phyloP scores from a whole-genome alignment of 2,329 filamentous ascomycete genomes.

The Ophidiomyces ophidiicola region DNA sequence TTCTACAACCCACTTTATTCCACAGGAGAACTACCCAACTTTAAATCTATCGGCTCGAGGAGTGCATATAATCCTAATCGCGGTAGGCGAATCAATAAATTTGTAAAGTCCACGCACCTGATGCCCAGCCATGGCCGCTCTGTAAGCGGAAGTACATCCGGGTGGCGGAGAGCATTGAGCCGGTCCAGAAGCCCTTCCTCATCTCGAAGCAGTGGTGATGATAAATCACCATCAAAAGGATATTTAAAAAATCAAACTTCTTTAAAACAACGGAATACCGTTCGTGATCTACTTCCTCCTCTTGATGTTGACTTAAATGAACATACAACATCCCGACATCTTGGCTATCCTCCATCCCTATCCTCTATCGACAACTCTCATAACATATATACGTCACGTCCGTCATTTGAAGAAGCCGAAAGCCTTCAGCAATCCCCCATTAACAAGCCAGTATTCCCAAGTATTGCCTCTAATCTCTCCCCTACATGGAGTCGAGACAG shows the following conservation, averaged over 20 bases:
- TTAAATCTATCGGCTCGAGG: conserved; percentile 22
- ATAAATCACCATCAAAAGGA: conserved; percentile 10
- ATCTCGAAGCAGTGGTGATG: conserved; percentile 36
- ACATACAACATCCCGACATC: background rate
- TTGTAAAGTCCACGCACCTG: conserved; percentile 46
- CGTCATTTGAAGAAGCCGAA: conserved; percentile 4
- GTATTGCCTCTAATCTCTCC: conserved; percentile 52
- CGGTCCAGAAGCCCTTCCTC: conserved; percentile 42
- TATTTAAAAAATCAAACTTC: conserved; percentile 3
- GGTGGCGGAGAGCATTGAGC: conserved; percentile 42
- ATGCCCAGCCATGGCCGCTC: conserved; percentile 45
- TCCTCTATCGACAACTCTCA: conserved; percentile 7
- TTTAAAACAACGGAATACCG: background rate
- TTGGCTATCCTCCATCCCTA: conserved; percentile 7
- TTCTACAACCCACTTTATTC: conserved; percentile 11
- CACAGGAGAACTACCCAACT: conserved; percentile 29
- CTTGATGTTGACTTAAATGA: conserved; percentile 4
- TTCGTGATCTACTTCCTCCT: conserved; percentile 1
- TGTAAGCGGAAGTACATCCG: conserved; percentile 38
- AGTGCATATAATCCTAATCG: conserved; percentile 30
- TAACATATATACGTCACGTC: background rate
- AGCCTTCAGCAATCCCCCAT: background rate
- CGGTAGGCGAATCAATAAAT: conserved; percentile 49
- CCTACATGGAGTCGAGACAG: conserved; percentile 49
- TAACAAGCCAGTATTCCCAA: conserved; percentile 34